Base-by-base conservation (phyloP, 2,329 filamentous ascomycete genomes). In the Apiospora malaysiana region DNA sequence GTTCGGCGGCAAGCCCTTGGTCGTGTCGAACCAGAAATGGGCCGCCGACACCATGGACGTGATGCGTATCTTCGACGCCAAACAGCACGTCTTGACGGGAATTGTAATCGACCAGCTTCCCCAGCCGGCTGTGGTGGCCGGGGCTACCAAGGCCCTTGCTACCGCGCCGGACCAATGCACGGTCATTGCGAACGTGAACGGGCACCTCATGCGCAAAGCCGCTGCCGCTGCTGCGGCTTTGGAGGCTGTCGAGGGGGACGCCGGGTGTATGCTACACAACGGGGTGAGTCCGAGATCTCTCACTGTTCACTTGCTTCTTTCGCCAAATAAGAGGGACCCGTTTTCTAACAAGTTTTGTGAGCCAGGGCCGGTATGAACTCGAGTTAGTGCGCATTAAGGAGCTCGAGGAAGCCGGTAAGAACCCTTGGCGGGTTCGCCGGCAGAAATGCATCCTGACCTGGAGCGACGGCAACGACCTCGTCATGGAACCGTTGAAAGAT, bases 341-440 rank as follows among this genome's bases (percentile, higher is more conserved):
- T 3, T 40, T 40, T n/a, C 18, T 25, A 42, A 21, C 67, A 7
- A 71, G 25, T 16, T 21, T 46, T 21, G 56, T 18, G 16, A 9
- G 32, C 3, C 37, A 78, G 79, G 78, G 73, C 51, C 74, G 68
- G 46, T 76, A 71, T 59, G 74, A 72, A 47, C 73, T 78, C 23
- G 77, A 80, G n/a, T 71, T 81, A 12, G 66, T 75, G 37, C 73
- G 76, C 23, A 68, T 78, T 25, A 63, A 68, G 0, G 76, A 75
- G 40, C 72, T 80, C 14, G 79, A 80, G 46, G 70, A 72, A 10
- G 71, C 75, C 25, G 77, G 76, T 2, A 59, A 75, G 25, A 81
- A 81, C 68, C 77, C 78, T 0, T 81, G 78, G 79, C 73, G 79
- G 4, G 76, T 81, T 66, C 76, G 72, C 40, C 75, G 70, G 45